Conservation (phyloP, 225 moss, liverwort and hornwort species). For the Pseudisothecium myosuroides region DNA sequence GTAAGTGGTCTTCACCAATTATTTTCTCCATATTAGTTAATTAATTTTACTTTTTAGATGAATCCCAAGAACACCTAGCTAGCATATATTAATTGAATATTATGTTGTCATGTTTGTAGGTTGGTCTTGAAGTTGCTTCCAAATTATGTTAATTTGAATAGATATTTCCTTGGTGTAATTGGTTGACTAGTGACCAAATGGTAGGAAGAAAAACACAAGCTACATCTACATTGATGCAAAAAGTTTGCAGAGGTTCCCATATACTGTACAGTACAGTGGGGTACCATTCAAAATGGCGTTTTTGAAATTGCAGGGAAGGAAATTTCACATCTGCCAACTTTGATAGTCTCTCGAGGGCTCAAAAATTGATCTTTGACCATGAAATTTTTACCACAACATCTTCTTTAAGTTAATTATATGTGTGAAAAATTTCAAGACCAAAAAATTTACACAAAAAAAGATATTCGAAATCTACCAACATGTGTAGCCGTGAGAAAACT, state of each 20-base stretch:
- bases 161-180: neutral
- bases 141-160: neutral
- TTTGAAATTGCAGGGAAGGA: too few relatives aligned
- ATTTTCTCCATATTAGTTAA: neutral
- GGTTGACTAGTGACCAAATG: neutral
- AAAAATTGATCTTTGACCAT: too few relatives aligned
- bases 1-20: neutral
- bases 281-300: too few relatives aligned
- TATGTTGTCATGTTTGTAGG: neutral
- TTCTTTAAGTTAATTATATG: too few relatives aligned
- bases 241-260: neutral
- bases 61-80: neutral
- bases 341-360: too few relatives aligned
- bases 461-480: too few relatives aligned
- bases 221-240: neutral
- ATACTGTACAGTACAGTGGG: neutral
- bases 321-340: too few relatives aligned
- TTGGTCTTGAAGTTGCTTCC: neutral
- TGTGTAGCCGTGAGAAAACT: too few relatives aligned
- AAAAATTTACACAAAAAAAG: too few relatives aligned
- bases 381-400: too few relatives aligned
- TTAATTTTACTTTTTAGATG: neutral
- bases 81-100: neutral
- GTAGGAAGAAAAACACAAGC: neutral
- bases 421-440: too few relatives aligned